Evolutionary conservation across 192 early-diverging fungal genomes (phyloP), one percentile per base, ranked within the genome.

Genomic region (Gamsiella multidivaricata): DNA sequence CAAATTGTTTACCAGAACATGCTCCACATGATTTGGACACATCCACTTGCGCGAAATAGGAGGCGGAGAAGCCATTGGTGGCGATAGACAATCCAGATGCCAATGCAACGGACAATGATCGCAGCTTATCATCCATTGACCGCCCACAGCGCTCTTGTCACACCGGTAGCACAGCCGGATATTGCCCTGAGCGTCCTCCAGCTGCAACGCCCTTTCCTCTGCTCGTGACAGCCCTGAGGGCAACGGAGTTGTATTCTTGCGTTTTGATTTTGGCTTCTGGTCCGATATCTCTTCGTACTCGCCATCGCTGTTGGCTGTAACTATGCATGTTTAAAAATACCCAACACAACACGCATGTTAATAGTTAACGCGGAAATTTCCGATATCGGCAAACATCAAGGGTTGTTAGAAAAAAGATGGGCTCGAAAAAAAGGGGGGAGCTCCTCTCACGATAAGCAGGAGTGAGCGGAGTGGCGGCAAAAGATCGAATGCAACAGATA

Each of bases 71-170:
- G 83, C 69, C 81, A 86, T 61, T 5, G 86, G 83, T 11, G 83
- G 86, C 14, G 80, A 76, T 20, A 86, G 50, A 54, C 86, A 88
- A 41, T 88, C 86, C 41, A 88, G 46, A 42, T 88, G 86, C 86
- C 86, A 88, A 43, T 80, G 71, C 8, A 86, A 45, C 26, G 81
- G 54, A 50, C 86, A 88, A 49, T 83, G 81, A 46, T 86, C 85
- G 54, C 86, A 88, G 18, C 79, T 73, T 23, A 86, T 64, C 52
- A 88, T 84, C 53, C 75, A 71, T 43, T 61, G 64, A 17, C 59
- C 61, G 12, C 55, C 52, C 1, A 80, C 25, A 0, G 83, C 81
- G 41, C 81, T 80, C 46, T 75, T 82, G 31, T 69, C 51, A 61
- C 85, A 87, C 14, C 60, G 51, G 33, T 70, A 84, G 60, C 85